Evolutionary conservation across 306 rosid species (phyloP).

Genomic region (Purshia tridentata): DNA sequence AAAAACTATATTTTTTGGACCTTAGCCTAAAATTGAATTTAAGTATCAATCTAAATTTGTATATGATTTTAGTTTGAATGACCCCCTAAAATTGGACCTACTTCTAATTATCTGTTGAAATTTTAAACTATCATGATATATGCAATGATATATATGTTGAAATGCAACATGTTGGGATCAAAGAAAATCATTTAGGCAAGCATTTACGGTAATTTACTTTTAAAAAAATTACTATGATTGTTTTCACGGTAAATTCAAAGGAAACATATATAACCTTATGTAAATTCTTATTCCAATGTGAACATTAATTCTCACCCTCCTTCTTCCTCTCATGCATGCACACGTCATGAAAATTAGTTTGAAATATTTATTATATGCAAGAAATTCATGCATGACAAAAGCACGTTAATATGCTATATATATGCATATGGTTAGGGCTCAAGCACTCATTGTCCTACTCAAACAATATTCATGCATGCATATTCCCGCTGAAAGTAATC

Average conservation of each 20-base stretch:
- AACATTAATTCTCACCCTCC: not conserved
- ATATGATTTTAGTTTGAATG: no score
- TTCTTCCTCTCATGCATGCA: not conserved
- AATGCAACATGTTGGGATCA: no score
- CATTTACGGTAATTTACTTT: no score
- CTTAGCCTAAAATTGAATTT: no score
- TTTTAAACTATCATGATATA: no score
- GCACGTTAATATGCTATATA: not conserved
- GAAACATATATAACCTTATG: not conserved
- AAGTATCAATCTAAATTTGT: no score
- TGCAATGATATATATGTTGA: no score
- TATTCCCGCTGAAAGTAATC: not conserved
- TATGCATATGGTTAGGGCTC: not conserved
- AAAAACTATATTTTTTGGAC: no score
- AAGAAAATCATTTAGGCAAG: no score
- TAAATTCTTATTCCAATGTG: conserved; percentile 8
- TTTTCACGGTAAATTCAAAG: not conserved
- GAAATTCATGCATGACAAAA: not conserved
- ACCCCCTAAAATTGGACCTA: no score
- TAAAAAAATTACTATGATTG: not conserved
- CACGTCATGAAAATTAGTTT: not conserved
- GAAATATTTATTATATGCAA: not conserved
- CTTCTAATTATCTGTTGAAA: no score
- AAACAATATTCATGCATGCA: not conserved
- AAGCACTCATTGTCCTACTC: conserved; percentile 1